Conservation (phyloP, 164 flowering plant species). For the Warburgia ugandensis region DNA sequence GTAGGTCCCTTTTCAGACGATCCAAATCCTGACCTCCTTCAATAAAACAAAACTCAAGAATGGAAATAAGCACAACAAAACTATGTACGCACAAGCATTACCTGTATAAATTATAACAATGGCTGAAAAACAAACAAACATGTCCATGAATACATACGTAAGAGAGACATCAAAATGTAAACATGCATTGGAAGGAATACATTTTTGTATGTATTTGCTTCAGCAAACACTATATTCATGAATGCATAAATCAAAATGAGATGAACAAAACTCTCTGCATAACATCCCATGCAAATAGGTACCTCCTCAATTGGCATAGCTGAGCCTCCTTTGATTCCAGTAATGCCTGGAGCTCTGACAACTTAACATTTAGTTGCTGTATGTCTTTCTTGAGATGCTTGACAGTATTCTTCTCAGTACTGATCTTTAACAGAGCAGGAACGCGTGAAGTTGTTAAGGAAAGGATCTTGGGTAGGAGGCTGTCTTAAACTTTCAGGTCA, state of each 20-base stretch:
- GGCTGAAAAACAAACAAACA: background rate
- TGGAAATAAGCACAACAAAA: no score
- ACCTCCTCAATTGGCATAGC: slow-evolving; percentile 52
- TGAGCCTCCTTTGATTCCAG: slow-evolving; percentile 77
- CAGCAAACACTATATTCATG: background rate
- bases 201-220: background rate
- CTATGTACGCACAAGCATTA: no score
- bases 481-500: background rate
- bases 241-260: background rate
- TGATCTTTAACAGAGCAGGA: slow-evolving; percentile 77
- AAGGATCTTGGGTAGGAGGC: background rate
- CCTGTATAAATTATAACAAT: no score
- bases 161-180: background rate
- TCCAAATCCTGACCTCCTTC: no score
- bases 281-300: background rate
- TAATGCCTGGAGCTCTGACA: slow-evolving; percentile 72
- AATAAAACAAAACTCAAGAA: no score
- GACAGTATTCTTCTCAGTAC: slow-evolving; percentile 66
- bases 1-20: no score
- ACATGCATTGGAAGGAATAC: background rate
- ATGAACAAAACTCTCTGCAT: background rate
- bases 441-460: slow-evolving; percentile 71
- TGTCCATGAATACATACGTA: no score
- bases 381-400: slow-evolving; percentile 71
- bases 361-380: slow-evolving; percentile 63